Evolutionary conservation across 768 basidiomycete genomes (phyloP), one percentile per base, ranked within the genome.

Genomic region (Floccularia luteovirens): DNA sequence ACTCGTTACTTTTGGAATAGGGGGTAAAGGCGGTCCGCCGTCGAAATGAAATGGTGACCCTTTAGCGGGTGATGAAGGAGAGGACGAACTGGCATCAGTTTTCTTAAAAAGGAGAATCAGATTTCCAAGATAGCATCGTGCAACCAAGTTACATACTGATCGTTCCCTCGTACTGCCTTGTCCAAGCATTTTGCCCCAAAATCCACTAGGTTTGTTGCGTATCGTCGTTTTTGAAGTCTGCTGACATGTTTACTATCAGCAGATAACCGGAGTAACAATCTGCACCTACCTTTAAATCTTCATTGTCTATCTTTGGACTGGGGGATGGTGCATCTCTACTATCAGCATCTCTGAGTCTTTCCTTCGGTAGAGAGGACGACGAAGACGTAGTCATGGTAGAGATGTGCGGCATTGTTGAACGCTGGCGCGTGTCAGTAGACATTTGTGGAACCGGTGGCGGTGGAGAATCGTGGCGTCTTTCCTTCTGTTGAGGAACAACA

Each of bases 141-240:
- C 4, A 36, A 23, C 38, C 41, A 48, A n/a, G 27, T 41, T 20
- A 43, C 72, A 56, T 59, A 87, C 84, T 39, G 78, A 79, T 59
- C 82, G 75, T 56, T 87, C 83, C 36, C 83, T 70, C 22, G 75
- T 69, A 23, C 71, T 72, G 35, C 63, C 68, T 49, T 80, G 74
- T 3, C 85, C 84, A 27, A 82, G 61, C 79, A 90, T 82, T 60
- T 80, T 88, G 2, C 84, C 85, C 47, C 83, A 66, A 54, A 90
- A 79, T 33, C 83, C 83, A 50, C 74, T 83, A n/a, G 85, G 86
- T 57, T 86, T 90, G 25, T 77, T 72, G 46, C 84, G 64, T 42
- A 90, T 79, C 4, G 85, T 78, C 8, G 75, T 72, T 56, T 74
- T 87, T 8, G 64, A 51, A 21, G 61, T 54, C 77, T 78, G 50